Conservation (phyloP, 2,329 filamentous ascomycete genomes). For the Hyphodiscus sp. region DNA sequence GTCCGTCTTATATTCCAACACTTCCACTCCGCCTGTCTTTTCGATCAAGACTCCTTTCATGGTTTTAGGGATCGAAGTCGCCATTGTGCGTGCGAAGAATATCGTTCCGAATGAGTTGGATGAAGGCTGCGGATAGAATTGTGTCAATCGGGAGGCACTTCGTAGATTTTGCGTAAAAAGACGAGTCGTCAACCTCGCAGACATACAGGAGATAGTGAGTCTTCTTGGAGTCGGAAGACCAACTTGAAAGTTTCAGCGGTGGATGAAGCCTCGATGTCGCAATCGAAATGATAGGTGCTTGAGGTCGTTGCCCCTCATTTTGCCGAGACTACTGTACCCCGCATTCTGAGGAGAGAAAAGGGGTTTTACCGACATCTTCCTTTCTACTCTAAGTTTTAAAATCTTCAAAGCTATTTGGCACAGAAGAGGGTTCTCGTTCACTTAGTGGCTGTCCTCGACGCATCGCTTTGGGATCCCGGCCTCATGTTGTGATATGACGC, state of each 20-base stretch:
- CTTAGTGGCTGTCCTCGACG: no score
- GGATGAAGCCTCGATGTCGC: no score
- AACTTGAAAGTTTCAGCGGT: no score
- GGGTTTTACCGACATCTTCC: background rate
- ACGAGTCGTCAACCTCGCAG: background rate
- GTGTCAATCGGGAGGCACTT: background rate
- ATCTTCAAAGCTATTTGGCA: no score
- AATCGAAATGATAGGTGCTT: no score
- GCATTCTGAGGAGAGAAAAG: background rate
- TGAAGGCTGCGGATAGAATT: background rate
- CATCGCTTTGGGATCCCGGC: no score
- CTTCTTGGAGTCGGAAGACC: no score
- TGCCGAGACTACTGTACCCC: background rate
- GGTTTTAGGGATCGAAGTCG: constrained; percentile 17
- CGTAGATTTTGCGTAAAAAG: background rate
- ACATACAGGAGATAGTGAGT: background rate
- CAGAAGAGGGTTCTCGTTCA: no score
- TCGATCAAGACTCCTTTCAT: constrained; percentile 65
- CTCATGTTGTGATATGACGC: no score
- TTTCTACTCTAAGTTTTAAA: background rate
- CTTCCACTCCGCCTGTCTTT: constrained; percentile 65
- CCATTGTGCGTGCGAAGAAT: constrained; percentile 1
- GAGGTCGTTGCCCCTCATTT: background rate
- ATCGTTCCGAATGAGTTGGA: background rate
- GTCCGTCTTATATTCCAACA: constrained; percentile 65